Base-by-base conservation (phyloP, 2,329 filamentous ascomycete species). In the Trichoderma aggressivum region DNA sequence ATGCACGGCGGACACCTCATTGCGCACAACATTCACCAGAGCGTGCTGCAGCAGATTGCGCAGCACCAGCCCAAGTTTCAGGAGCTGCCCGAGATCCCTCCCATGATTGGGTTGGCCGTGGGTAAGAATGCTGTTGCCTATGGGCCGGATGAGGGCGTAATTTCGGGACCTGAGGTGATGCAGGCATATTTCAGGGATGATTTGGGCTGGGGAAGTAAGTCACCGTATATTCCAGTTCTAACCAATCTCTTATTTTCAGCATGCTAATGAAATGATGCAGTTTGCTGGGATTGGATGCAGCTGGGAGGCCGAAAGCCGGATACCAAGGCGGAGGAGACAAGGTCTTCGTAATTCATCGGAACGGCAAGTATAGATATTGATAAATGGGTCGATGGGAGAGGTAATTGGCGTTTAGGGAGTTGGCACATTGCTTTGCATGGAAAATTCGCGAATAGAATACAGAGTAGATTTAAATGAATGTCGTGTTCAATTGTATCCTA, bases 1-100 rank as follows among this genome's bases (percentile, higher is more conserved):
- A 92, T 94, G 86, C 88, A 92, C 77, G 89, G 90, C 84, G 92
- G 92, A 47, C 87, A 90, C 76, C 84, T 86, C 72, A 87, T 87
- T 3, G 91, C 89, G 7, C 80, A 86, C 67, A 94, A 94, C 77
- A 86, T 92, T 68, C 87, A 92, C 80, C 87, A 91, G 80, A 81
- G 84, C 28, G 88, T 92, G 77, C 78, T 88, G 58, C 78, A 80
- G 43, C 75, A 83, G 65, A 74, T 81, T 28, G 78, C 80, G 0
- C 80, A 77, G 28, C 78, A 80, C 47, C 78, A 79, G 62, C 84
- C 88, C 3, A 79, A 81, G 32, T 87, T 86, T 71, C 78, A 83
- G 50, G 80, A 84, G 71, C 80, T 92, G 14, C 80, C 81, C 1
- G 84, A 87, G 63, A 84, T 91, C 11, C 86, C 88, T 16, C 85